A percentile compares a stretch with the other conserved stretches of the same genome.
phyloP scores from a whole-genome alignment of 495 filamentous ascomycete genomes.

The Neurospora tetraspora region DNA sequence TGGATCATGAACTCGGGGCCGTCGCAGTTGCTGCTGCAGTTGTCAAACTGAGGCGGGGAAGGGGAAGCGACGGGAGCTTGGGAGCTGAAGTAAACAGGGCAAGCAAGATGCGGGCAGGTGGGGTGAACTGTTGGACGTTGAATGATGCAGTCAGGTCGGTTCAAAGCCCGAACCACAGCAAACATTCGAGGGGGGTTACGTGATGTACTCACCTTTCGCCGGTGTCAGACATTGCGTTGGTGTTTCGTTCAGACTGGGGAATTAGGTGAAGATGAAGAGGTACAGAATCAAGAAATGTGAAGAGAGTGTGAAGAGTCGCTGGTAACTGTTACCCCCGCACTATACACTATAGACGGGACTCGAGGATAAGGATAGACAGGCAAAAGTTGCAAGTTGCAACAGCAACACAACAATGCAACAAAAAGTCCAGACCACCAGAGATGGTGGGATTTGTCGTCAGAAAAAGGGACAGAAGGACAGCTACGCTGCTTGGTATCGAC shows the following conservation, averaged over 20 bases:
- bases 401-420: neutral
- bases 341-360: neutral
- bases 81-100: neutral
- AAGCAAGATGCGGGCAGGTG: neutral
- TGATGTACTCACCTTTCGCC: conserved; percentile 30
- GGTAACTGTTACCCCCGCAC: neutral
- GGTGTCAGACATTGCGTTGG: conserved; percentile 29
- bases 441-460: neutral
- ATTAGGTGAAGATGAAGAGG: neutral
- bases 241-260: neutral
- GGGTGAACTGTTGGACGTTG: neutral
- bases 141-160: neutral
- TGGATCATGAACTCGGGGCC: neutral
- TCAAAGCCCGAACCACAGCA: neutral
- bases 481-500: neutral
- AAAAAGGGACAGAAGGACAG: neutral
- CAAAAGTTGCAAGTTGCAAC: neutral
- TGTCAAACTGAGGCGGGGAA: neutral
- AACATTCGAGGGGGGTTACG: neutral
- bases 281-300: neutral
- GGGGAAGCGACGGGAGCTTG: neutral
- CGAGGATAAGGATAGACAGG: neutral
- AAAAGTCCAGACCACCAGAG: neutral
- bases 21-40: neutral
- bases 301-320: neutral